Evolutionary conservation across 2,329 filamentous ascomycete genomes (phyloP).

Genomic region (Alternaria gaisen): DNA sequence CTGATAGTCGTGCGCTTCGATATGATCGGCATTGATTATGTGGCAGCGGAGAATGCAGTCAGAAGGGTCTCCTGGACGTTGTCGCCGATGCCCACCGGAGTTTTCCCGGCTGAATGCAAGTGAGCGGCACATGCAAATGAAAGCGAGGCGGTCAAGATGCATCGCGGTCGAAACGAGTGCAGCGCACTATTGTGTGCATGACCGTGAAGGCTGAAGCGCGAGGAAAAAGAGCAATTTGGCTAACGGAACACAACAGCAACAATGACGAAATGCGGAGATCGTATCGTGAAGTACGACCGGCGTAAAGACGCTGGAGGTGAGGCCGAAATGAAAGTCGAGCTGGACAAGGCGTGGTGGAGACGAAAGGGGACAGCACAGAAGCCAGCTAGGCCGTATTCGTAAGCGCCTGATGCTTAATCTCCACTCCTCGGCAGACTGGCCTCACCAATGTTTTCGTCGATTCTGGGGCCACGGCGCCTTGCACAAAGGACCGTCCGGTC

Average conservation of each 20-base stretch:
- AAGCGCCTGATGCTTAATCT: slow-evolving; percentile 28
- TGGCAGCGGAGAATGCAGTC: slow-evolving; percentile 16
- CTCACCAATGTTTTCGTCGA: slow-evolving; percentile 24
- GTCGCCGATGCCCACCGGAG: slow-evolving; percentile 15
- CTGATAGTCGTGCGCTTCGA: slow-evolving; percentile 20
- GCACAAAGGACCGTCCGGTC: slow-evolving; percentile 14
- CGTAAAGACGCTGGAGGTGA: slow-evolving; percentile 16
- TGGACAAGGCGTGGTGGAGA: slow-evolving; percentile 15
- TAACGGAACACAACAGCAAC: background rate
- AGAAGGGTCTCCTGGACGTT: slow-evolving; percentile 12
- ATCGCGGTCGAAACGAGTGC: background rate
- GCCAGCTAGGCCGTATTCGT: slow-evolving; percentile 19
- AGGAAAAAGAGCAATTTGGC: slow-evolving; percentile 4
- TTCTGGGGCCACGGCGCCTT: slow-evolving; percentile 19
- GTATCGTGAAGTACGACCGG: slow-evolving; percentile 12
- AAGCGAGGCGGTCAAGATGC: slow-evolving; percentile 18
- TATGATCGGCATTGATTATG: slow-evolving; percentile 19
- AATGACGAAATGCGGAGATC: slow-evolving; percentile 17
- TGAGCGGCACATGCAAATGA: slow-evolving; percentile 20
- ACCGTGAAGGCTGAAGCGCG: slow-evolving; percentile 8
- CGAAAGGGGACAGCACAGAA: slow-evolving; percentile 14
- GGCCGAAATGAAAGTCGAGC: slow-evolving; percentile 36
- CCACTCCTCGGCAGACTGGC: slow-evolving; percentile 21
- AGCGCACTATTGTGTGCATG: slow-evolving; percentile 1
- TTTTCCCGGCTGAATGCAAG: slow-evolving; percentile 21